Percentiles rank a stretch among this genome's conserved stretches.
These are phyloP conservation scores for Brassica nigra DNA, from an alignment of 345 rosid species.

Conservation along the genomic window DNA sequence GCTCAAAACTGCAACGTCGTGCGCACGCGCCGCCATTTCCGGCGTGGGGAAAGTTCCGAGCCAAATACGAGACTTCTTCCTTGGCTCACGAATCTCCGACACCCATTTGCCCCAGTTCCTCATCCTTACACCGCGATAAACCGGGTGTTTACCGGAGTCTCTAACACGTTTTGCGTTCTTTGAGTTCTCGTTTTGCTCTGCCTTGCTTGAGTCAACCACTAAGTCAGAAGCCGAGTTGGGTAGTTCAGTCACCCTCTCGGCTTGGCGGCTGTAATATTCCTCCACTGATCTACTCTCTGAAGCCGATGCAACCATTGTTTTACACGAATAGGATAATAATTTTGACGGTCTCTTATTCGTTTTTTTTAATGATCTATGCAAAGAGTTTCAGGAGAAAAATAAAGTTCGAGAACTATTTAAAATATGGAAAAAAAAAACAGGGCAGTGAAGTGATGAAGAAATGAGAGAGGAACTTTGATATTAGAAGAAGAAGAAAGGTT, in stretches of 20 bases:
- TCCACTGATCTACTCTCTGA: constrained; percentile 5
- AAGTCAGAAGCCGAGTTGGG: constrained; percentile 21
- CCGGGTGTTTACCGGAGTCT: constrained; percentile 73
- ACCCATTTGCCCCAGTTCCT: constrained; percentile 98
- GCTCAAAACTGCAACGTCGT: constrained; percentile 88
- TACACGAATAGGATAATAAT: constrained; percentile 6
- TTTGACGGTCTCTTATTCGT: constrained; percentile 23
- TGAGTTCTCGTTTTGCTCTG: constrained; percentile 9
- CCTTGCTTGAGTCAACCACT: constrained; percentile 4
- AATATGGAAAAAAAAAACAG: constrained; percentile 25
- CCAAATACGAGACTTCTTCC: constrained; percentile 94
- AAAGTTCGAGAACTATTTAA: constrained; percentile 21
- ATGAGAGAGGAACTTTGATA: constrained; percentile 24
- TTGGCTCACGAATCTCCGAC: constrained; percentile 91
- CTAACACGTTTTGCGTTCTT: constrained; percentile 47
- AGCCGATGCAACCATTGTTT: constrained; percentile 29
- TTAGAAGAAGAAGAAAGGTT: constrained; percentile 12
- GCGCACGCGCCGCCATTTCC: constrained; percentile 98
- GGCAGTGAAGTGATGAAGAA: constrained; percentile 23
- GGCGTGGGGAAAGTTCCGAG: constrained; percentile 89
- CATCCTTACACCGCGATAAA: constrained; percentile 87
- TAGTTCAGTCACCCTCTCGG: constrained; percentile 10
- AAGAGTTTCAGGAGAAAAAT: neutral
- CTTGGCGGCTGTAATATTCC: constrained; percentile 23
- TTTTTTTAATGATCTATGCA: neutral